Base-by-base conservation (phyloP, 192 early-diverging fungal genomes). In the Chytriomyces sp. region DNA sequence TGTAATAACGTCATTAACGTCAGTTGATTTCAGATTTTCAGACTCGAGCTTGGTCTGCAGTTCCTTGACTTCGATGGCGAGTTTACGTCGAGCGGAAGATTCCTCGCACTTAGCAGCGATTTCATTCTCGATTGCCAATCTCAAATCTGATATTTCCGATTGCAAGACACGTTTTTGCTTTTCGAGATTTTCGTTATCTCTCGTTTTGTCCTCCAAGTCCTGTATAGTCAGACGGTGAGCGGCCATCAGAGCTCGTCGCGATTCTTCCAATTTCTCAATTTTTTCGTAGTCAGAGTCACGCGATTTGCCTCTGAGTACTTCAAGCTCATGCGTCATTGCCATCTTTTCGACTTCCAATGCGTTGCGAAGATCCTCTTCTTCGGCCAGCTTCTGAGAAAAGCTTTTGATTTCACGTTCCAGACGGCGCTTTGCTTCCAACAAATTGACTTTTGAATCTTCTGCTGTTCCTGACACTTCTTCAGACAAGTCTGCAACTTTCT, bases 221-320 rank as follows among this genome's bases (percentile, higher is more conserved):
- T 91, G 91, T 62, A 90, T 81, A 2, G 85, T 84, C 25, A 92
- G 77, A 28, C 92, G 83, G 75, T 93, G 90, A 10, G 90, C 86
- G 26, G 91, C 86, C 22, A 92, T 75, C n/a, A 94, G 81, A 17
- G 93, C 92, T 73, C 89, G 83, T 6, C 91, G 88, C 12, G 92
- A 92, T 64, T 92, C 92, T 76, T 95, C 93, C 2, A 94, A 81
- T 49, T 89, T 88, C 30, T 89, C 89, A 52, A 95, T 77, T 39
- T 86, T 89, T 63, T 85, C 90, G 25, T 57, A 7, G 52, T 92
- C 91, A 44, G 87, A 81, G 53, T 94, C 92, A 0, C 85, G 77
- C 52, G 85, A 75, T 70, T 81, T 84, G 59, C 71, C 80, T 26
- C 87, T 80, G 12, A 90, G 64, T 19, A 82, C 73, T 34, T 90